Evolutionary conservation across 2,329 filamentous ascomycete species (phyloP), one percentile per base, ranked within the genome.

Genomic region (Apiospora kogelbergensis): DNA sequence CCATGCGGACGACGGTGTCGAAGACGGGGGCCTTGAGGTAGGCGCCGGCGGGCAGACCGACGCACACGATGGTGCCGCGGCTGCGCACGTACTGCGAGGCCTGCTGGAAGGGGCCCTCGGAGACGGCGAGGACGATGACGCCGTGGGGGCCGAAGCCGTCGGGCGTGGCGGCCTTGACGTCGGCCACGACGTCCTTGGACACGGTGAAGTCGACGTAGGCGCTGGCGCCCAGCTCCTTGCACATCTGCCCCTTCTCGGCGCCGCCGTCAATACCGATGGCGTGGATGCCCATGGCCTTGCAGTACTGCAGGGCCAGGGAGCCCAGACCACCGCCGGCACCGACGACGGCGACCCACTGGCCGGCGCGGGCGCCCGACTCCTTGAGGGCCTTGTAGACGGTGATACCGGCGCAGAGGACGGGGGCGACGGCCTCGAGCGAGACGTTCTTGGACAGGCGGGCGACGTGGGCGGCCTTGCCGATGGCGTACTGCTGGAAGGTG

Each of bases 41-140:
- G 2, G 95, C 94, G 72, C 90, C 86, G 45, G 93, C 91, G 6
- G 95, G 95, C 33, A 98, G 85, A 77, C 95, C 95, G 76, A 98
- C 96, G 82, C 93, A 95, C 72, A 98, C 88, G 77, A 98, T 92
- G 46, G 89, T 88, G 70, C 95, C 95, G 70, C 90, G 89, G 68
- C 93, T 88, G 70, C 95, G 92, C 71, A 97, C 91, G 82, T 98
- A 97, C 81, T 88, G 90, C 64, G 93, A 90, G 53, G 95, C 95
- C 84, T 98, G 95, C 84, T 97, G 94, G 90, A 98, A 98, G 67
- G 95, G 95, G 85, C 91, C 93, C 87, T 98, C 95, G 75, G 86
- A 88, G 67, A 93, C 94, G 71, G 95, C 95, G 70, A 98, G 89
- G 60, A 98, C 86, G 73, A 98, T 85, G 71, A 95, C 94, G 46